Evolutionary conservation across 106 monocot genomes (phyloP), one percentile per base, ranked within the genome.

Genomic region (Allium sativum): DNA sequence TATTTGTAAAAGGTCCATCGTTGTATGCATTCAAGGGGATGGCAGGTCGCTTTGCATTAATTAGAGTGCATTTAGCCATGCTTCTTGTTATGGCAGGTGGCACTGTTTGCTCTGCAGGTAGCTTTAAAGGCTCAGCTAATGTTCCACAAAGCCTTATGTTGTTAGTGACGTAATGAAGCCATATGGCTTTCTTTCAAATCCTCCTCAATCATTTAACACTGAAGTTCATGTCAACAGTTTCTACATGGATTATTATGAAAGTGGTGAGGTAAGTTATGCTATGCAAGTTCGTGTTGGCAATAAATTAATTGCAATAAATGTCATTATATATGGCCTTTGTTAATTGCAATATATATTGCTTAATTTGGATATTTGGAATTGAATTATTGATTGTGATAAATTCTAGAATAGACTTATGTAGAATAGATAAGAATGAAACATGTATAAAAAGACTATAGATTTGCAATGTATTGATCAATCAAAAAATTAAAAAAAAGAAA

Each of bases 151-250:
- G 96, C 21, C 74, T 96, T 13, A 90, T 76, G 82, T 96, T 7
- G 62, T 96, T 0, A 91, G 87, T 51, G 91, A 96, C 82, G 87
- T 96, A n/a, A 80, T 96, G 90, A 44, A 13, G 55, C 95, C 95
- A 1, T 65, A 10, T 58, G 95, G 95, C 4, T 82, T 96, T 73
- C 87, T 96, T 72, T 84, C 95, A 21, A 67, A 20, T 66, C 78
- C 91, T 21, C 42, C 67, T 43, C 20, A 87, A 53, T 45, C 66
- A 53, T 91, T 96, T 45, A 78, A 82, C 47, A 91, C 96, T 17
- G 90, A 87, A 75, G 96, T 96, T 61, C 96, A 96, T 73, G 82
- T 96, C 52, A 96, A 96, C 71, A 86, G 65, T 71, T 96, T 96
- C 73, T 96, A 64, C 22, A 96, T 96, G 90, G 80, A 96, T 12